A percentile compares a stretch with the other conserved stretches of the same genome.
These are phyloP conservation scores for Talaromyces sp. DNA, from an alignment of 2,329 filamentous ascomycete genomes.

Conservation along the genomic window DNA sequence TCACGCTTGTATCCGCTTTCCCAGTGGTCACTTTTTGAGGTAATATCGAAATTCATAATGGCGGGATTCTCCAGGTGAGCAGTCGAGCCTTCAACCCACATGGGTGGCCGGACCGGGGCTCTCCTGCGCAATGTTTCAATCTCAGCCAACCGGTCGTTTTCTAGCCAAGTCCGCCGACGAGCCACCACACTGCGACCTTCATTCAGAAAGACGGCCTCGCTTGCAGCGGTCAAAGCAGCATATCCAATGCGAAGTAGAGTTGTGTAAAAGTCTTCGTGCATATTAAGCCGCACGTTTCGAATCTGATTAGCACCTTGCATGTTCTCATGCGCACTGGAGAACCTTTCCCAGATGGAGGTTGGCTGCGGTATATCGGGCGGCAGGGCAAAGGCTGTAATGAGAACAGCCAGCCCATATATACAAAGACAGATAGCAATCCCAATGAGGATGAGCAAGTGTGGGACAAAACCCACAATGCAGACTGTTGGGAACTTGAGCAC, in stretches of 20 bases:
- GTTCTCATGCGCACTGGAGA: slow-evolving; percentile 71
- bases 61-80: slow-evolving; percentile 26
- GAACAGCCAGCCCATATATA: slow-evolving; percentile 73
- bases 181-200: slow-evolving; percentile 74
- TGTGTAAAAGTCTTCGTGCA: slow-evolving; percentile 94
- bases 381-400: slow-evolving; percentile 66
- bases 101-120: slow-evolving; percentile 13
- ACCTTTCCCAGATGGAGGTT: slow-evolving; percentile 51
- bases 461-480: slow-evolving; percentile 90
- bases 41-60: slow-evolving; percentile 27
- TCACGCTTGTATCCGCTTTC: slow-evolving; percentile 42
- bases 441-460: slow-evolving; percentile 77
- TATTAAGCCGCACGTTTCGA: slow-evolving; percentile 70
- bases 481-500: slow-evolving; percentile 86
- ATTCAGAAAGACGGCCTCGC: slow-evolving; percentile 91
- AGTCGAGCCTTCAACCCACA: slow-evolving; percentile 13
- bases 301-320: slow-evolving; percentile 89
- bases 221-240: slow-evolving; percentile 82
- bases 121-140: slow-evolving; percentile 50
- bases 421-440: slow-evolving; percentile 70
- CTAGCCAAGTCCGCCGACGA: slow-evolving; percentile 78
- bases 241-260: slow-evolving; percentile 82
- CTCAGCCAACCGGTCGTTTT: slow-evolving; percentile 77
- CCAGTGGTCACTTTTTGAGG: slow-evolving; percentile 29
- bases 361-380: slow-evolving; percentile 45